These are phyloP conservation scores for Nissolia schottii DNA, from an alignment of 306 rosid species.

Conservation along the genomic window DNA sequence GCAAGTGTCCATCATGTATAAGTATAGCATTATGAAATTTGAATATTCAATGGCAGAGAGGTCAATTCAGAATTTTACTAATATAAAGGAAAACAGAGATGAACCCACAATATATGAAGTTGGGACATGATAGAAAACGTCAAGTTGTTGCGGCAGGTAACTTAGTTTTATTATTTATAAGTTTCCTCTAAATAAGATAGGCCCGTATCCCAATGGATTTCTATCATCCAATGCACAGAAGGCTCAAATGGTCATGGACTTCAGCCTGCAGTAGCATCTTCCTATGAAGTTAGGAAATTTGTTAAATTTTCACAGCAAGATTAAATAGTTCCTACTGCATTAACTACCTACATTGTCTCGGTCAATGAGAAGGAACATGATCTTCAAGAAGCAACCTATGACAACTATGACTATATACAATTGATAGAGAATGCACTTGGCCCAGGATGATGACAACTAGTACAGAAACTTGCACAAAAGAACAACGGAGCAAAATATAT, in stretches of 20 bases:
- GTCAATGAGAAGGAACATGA: background rate
- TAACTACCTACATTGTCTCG: background rate
- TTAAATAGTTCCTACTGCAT: background rate
- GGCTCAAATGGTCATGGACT: no score
- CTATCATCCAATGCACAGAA: no score
- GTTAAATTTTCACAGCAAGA: background rate
- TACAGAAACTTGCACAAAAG: background rate
- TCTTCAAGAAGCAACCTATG: background rate
- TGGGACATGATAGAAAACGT: background rate
- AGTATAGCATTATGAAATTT: slow-evolving; percentile 1
- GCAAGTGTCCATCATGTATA: background rate
- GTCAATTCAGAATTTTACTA: background rate
- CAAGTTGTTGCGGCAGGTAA: background rate
- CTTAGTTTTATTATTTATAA: background rate
- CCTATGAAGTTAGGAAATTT: background rate
- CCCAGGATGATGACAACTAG: background rate
- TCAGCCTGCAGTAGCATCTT: background rate
- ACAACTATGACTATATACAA: no score
- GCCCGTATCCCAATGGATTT: no score
- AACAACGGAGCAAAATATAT: slow-evolving; percentile 1
- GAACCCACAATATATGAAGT: background rate
- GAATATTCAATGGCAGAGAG: background rate
- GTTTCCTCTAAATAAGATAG: background rate
- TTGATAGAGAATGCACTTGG: background rate
- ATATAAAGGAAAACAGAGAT: background rate